Conservation (phyloP, 2,329 filamentous ascomycete species). For the Curvularia hawaiiensis region DNA sequence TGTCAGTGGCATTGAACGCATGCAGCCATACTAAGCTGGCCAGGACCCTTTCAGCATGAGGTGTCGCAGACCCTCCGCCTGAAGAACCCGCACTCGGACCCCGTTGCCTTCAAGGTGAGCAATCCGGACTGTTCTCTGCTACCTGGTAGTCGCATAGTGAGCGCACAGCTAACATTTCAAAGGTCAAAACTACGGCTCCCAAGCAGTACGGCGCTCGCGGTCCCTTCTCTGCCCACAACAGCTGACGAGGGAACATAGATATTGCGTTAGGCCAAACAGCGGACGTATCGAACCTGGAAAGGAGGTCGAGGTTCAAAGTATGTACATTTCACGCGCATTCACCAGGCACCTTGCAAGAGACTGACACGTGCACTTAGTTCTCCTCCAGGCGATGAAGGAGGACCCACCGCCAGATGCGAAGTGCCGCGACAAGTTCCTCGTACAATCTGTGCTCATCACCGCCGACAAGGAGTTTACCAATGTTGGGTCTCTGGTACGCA, state of each 20-base stretch:
- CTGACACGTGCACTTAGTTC: constrained; percentile 63
- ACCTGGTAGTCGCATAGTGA: background rate
- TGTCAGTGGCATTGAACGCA: background rate
- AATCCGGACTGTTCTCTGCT: background rate
- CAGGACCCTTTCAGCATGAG: constrained; percentile 68
- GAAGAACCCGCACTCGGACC: constrained; percentile 61
- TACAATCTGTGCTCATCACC: constrained; percentile 86
- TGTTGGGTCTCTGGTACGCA: constrained; percentile 77
- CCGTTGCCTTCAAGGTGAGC: constrained; percentile 68
- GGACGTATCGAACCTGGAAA: constrained; percentile 91
- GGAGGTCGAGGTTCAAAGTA: constrained; percentile 92
- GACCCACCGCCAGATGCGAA: constrained; percentile 85
- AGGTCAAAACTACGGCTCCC: constrained; percentile 99
- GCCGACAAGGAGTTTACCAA: constrained; percentile 83
- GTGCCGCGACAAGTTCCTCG: constrained; percentile 97
- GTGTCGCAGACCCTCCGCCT: constrained; percentile 66
- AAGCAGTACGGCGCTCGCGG: constrained; percentile 77
- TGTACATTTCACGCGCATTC: constrained; percentile 32
- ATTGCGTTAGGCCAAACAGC: constrained; percentile 96
- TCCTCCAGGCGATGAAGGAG: constrained; percentile 97
- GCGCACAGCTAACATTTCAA: constrained; percentile 21
- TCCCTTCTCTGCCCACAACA: constrained; percentile 22
- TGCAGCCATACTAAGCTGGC: constrained; percentile 24
- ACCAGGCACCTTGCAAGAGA: constrained; percentile 19
- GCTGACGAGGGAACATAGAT: constrained; percentile 62